A percentile compares a stretch with the other conserved stretches of the same genome.
phyloP scores from a whole-genome alignment of 441 rosid genomes.

The Capsella rubella region DNA sequence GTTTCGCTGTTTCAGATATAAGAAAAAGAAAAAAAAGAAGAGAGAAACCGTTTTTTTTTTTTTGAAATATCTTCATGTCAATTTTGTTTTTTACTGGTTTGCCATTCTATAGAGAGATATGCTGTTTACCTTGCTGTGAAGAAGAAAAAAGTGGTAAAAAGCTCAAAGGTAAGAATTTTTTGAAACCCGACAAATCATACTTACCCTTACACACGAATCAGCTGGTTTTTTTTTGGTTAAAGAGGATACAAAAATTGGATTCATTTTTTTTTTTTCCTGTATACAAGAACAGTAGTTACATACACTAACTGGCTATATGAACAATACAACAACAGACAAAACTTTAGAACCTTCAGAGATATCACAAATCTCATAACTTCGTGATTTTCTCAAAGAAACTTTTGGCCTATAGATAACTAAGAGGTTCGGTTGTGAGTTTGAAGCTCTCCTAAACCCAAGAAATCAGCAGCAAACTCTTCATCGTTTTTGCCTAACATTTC shows the following conservation, averaged over 20 bases:
- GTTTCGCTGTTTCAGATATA: not conserved
- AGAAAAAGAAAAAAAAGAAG: not conserved
- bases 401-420: slow-evolving; percentile 17
- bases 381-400: slow-evolving; percentile 29
- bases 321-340: slow-evolving; percentile 36
- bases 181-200: not conserved
- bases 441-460: slow-evolving; percentile 56
- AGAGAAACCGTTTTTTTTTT: slow-evolving; percentile 24
- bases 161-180: not conserved
- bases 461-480: slow-evolving; percentile 77
- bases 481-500: slow-evolving; percentile 85
- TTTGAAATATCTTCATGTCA: too few species aligned
- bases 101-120: too few species aligned
- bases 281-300: slow-evolving; percentile 29
- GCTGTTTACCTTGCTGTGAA: not conserved
- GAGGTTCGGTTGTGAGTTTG: slow-evolving; percentile 30
- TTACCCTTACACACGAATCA: not conserved
- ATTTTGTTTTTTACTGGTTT: too few species aligned
- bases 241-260: not conserved
- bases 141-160: not conserved
- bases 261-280: not conserved
- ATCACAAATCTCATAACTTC: slow-evolving; percentile 26
- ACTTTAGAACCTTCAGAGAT: slow-evolving; percentile 35
- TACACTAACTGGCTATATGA: slow-evolving; percentile 30
- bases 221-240: not conserved